Evolutionary conservation across 495 filamentous ascomycete genomes (phyloP).

Genomic region (Tuber calosporum): DNA sequence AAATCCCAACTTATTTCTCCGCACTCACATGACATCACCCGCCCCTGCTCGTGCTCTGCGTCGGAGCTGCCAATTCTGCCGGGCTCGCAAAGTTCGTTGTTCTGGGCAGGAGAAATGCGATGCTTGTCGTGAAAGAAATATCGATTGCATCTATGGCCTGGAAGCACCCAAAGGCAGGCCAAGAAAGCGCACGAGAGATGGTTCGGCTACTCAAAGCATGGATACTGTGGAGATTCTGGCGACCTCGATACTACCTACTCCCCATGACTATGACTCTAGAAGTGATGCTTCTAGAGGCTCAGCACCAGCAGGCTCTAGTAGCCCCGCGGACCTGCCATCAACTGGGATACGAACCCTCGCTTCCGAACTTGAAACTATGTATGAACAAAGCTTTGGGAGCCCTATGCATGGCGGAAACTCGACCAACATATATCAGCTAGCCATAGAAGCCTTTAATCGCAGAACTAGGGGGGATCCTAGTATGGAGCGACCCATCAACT

Average conservation of each 20-base stretch:
- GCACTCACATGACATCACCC: slow-evolving; percentile 3
- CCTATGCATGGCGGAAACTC: not conserved
- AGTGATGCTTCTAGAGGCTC: not conserved
- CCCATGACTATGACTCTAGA: slow-evolving; percentile 2
- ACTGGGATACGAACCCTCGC: not conserved
- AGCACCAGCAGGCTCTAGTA: not conserved
- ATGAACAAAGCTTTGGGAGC: not conserved
- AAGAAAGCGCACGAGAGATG: not conserved
- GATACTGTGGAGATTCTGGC: not conserved
- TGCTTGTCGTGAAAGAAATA: slow-evolving; percentile 1
- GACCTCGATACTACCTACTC: not conserved
- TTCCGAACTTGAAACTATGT: not conserved
- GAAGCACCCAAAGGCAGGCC: not conserved
- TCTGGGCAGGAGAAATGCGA: slow-evolving; percentile 1
- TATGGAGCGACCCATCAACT: not conserved
- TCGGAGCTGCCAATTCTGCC: slow-evolving; percentile 1
- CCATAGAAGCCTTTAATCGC: not conserved
- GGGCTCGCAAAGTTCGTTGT: not conserved
- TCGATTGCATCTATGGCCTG: slow-evolving; percentile 6
- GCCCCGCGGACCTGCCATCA: not conserved
- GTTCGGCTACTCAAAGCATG: not conserved
- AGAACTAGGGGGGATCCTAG: not conserved
- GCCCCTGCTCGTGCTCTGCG: not conserved
- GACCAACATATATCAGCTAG: not conserved
- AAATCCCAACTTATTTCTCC: not conserved